phyloP scores from a whole-genome alignment of 768 basidiomycete genomes.

The Amanita pseudoporphyria region DNA sequence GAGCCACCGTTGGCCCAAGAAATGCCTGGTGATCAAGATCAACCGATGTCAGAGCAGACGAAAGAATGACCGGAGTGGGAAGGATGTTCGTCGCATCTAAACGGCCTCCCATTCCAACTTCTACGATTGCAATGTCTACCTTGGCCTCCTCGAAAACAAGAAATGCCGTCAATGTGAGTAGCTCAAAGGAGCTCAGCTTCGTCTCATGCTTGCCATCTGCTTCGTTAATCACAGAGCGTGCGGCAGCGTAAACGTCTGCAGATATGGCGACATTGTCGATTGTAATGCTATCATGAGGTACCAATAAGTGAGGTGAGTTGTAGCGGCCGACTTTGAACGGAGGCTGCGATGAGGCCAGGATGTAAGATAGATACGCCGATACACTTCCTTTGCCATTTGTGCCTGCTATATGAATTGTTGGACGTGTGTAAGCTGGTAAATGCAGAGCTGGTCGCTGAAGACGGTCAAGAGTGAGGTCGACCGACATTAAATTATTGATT shows the following conservation, averaged over 20 bases:
- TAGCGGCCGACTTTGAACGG: conserved; percentile 66
- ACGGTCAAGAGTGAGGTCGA: conserved; percentile 59
- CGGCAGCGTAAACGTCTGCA: conserved; percentile 33
- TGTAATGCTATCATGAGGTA: conserved; percentile 65
- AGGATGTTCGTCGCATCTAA: conserved; percentile 92
- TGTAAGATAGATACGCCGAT: conserved; percentile 71
- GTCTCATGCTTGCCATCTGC: conserved; percentile 34
- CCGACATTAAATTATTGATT: conserved; percentile 13
- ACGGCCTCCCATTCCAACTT: conserved; percentile 93
- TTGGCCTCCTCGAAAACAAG: conserved; percentile 54
- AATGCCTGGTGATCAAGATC: conserved; percentile 93
- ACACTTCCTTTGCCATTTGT: conserved; percentile 98
- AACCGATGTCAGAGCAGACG: conserved; percentile 78
- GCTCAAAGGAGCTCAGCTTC: conserved; percentile 68
- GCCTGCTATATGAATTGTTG: conserved; percentile 85
- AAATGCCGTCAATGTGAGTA: conserved; percentile 77
- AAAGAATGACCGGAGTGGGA: conserved; percentile 54
- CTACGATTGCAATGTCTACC: conserved; percentile 81
- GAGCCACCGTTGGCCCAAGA: conserved; percentile 64
- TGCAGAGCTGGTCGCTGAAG: conserved; percentile 40
- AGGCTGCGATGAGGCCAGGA: conserved; percentile 47
- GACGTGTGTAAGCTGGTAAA: conserved; percentile 59
- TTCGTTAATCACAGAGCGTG: conserved; percentile 37
- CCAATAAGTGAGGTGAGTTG: conserved; percentile 88
- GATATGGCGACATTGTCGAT: conserved; percentile 51